Evolutionary conservation across 805 yeast genomes (phyloP), one percentile per base, ranked within the genome.

Genomic region (Yarrowia deformans): DNA sequence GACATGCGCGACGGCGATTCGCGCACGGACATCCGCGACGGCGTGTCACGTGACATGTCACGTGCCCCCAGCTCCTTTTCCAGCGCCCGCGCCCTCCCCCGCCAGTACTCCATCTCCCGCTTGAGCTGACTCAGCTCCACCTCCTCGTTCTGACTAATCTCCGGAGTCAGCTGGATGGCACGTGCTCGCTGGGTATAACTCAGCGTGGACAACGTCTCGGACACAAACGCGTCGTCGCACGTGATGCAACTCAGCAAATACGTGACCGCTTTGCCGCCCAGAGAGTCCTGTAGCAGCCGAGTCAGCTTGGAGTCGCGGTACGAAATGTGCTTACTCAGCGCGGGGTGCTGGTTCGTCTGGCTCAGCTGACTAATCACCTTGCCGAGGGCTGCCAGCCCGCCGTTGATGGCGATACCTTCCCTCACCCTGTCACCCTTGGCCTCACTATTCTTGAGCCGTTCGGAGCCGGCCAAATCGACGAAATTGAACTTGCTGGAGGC

Each of bases 211-310:
- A 74, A 14, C 1, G 75, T 72, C 46, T 74, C 75, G 1, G 75
- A 69, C 40, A 70, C 66, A 56, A 68, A 73, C 3, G 60, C 29
- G 1, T 69, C 55, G 18, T 72, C 75, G 13, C 92, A 56, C 12
- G 76, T 16, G 35, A 91, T 84, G 77, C 97, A 91, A 2, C 91
- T 97, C 71, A 92, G 89, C 93, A 92, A 89, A 9, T 89, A 90
- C 0, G 97, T 91, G 76, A 90, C 88, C 75, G 97, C 90, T 73
- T 91, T 90, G 0, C 97, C 97, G 4, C 97, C 97, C 18, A 91
- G 79, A 0, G 96, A 90, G 74, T 91, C 91, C 75, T 91, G 91
- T 69, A 92, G 81, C 54, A 91, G 79, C 71, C 97, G 79, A 0
- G 97, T 92, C 68, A 92, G 79, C 0, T 82, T 80, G 0, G 91